Evolutionary conservation across 805 yeast species (phyloP), one percentile per base, ranked within the genome.

Genomic region (Starmerella bacillaris): DNA sequence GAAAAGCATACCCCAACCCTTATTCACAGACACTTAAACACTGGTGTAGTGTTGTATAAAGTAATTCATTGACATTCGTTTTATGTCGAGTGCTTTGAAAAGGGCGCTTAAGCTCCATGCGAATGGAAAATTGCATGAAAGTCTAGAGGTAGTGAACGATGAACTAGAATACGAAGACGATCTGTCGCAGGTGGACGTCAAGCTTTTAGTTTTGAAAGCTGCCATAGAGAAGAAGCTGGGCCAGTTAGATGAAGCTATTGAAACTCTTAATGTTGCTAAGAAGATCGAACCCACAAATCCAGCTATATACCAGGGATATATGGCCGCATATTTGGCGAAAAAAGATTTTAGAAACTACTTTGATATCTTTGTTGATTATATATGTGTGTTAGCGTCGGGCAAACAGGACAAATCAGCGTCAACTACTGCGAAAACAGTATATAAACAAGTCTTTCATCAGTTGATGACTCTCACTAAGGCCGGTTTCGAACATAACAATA

Each of bases 291-390:
- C 57, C 42, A 22, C 49, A 40, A 69, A 74, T 34, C 43, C 71
- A 2, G 52, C 68, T 18, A 92, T 83, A 0, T 84, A 89, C 92
- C 80, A 78, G 48, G 96, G 96, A 1, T 61, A 74, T 39, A 56
- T 72, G 26, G 37, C 41, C 8, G 34, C 52, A 4, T 45, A 48
- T 29, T 47, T 46, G 14, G 38, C 36, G 8, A 33, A 24, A n/a
- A 41, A 46, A 11, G 40, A 49, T 18, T 39, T 37, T 15, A 18
- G 26, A 4, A 39, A 35, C 8, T 45, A 45, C 30, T 35, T 56
- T 8, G 42, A 46, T 1, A 39, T 49, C 2, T 27, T 43, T 4
- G 39, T 38, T n/a, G 24, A 16, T 42, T 41, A 6, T 31, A 49
- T 31, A 31, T 51, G 9, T 24, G 16, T 8, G 24, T 39, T 18